Conservation (phyloP, 371 early-diverging fungal genomes). For the Massospora cicadina region DNA sequence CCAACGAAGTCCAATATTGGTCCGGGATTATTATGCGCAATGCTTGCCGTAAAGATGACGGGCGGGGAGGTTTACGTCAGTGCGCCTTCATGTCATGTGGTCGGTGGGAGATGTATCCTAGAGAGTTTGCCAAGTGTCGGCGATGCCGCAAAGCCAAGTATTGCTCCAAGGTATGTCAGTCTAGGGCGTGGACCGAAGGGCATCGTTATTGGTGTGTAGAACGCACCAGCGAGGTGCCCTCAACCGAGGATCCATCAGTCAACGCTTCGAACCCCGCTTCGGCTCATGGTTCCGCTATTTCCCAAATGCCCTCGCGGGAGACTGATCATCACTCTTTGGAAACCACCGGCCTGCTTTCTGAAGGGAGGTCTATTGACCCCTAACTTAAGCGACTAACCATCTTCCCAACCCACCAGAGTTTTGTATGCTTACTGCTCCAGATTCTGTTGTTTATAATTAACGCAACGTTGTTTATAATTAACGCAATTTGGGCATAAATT, state of each 20-base stretch:
- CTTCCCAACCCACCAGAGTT: neutral
- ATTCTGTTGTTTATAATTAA: constrained; percentile 11
- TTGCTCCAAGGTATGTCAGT: constrained; percentile 54
- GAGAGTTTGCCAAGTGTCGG: constrained; percentile 66
- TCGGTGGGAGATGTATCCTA: constrained; percentile 51
- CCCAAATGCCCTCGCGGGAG: neutral
- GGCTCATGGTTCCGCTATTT: neutral
- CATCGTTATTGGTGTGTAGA: constrained; percentile 64
- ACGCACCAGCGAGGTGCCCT: constrained; percentile 1
- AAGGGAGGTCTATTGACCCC: neutral
- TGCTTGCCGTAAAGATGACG: constrained; percentile 56
- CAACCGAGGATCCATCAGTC: neutral
- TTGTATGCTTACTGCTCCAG: constrained; percentile 16
- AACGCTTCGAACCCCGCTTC: neutral
- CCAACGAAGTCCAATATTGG: constrained; percentile 52
- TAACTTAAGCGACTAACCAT: neutral
- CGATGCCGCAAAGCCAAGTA: constrained; percentile 66
- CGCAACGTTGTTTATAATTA: constrained; percentile 8
- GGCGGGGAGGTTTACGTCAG: constrained; percentile 43
- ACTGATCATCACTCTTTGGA: neutral
- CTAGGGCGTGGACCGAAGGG: constrained; percentile 56
- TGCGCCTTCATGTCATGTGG: constrained; percentile 60
- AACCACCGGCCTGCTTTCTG: neutral
- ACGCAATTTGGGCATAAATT: constrained; percentile 6
- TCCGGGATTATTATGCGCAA: constrained; percentile 67